Conservation (phyloP, 306 rosid species). For the Casuarina equisetifolia region DNA sequence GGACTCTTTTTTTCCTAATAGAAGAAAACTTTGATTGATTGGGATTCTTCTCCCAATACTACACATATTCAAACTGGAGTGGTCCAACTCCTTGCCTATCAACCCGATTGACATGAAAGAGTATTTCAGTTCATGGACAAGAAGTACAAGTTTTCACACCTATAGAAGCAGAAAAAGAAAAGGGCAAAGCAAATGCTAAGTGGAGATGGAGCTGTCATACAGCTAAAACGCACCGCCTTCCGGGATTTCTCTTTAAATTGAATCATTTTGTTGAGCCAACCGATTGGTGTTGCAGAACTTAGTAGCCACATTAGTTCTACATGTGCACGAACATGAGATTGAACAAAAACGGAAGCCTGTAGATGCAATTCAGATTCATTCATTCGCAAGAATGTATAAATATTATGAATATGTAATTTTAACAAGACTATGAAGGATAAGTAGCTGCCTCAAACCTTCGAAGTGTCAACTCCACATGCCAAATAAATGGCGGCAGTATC, state of each 20-base stretch:
- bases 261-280: conserved; percentile 93
- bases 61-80: not conserved
- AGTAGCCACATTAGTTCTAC: conserved; percentile 94
- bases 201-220: conserved; percentile 43
- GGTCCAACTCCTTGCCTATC: not conserved
- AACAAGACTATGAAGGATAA: conserved; percentile 14
- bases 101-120: not conserved
- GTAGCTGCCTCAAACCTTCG: conserved; percentile 59
- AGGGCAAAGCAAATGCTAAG: conserved; percentile 15
- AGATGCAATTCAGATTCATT: conserved; percentile 29
- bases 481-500: conserved; percentile 95
- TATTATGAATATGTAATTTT: conserved; percentile 19
- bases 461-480: conserved; percentile 92
- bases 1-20: not conserved
- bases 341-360: conserved; percentile 94
- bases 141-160: conserved; percentile 9
- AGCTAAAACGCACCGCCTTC: conserved; percentile 87
- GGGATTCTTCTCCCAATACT: not conserved
- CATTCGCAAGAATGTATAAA: conserved; percentile 12
- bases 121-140: not conserved
- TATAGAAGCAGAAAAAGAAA: conserved; percentile 16
- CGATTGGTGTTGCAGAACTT: conserved; percentile 84
- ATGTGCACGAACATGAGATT: conserved; percentile 97
- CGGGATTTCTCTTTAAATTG: conserved; percentile 98
- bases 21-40: not conserved